Evolutionary conservation across 2,329 filamentous ascomycete genomes (phyloP).

Genomic region (Sporothrix schenckii): DNA sequence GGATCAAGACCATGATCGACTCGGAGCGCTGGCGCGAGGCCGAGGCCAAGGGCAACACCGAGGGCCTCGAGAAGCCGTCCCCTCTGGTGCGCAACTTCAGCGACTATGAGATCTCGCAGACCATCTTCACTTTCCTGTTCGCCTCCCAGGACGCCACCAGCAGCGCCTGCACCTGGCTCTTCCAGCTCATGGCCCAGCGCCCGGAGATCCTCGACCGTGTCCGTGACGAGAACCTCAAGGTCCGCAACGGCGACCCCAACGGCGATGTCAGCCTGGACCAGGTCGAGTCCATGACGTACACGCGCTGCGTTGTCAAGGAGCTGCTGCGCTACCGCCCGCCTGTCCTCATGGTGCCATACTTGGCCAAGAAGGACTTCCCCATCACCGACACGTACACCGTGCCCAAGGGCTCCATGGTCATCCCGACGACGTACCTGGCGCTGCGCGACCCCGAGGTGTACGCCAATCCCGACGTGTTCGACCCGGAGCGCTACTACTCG

Average conservation of each 20-base stretch:
- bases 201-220: constrained; percentile 90
- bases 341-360: constrained; percentile 94
- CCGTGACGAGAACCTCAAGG: constrained; percentile 82
- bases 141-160: constrained; percentile 96
- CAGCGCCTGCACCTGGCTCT: constrained; percentile 90
- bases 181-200: constrained; percentile 90
- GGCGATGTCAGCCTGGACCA: constrained; percentile 77
- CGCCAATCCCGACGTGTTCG: constrained; percentile 81
- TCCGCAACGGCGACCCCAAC: constrained; percentile 73
- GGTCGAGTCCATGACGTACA: constrained; percentile 86
- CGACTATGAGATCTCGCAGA: constrained; percentile 90
- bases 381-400: constrained; percentile 87
- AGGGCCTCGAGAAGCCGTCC: constrained; percentile 75
- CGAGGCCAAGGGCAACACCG: constrained; percentile 73
- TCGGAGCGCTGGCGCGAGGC: constrained; percentile 81
- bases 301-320: constrained; percentile 87
- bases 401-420: constrained; percentile 92
- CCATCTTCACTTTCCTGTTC: constrained; percentile 94
- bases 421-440: constrained; percentile 86
- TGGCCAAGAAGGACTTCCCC: constrained; percentile 93
- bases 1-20: constrained; percentile 86
- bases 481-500: constrained; percentile 88
- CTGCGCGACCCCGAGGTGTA: constrained; percentile 93
- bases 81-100: constrained; percentile 83
- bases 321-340: constrained; percentile 91